phyloP scores from a whole-genome alignment of 2,329 filamentous ascomycete species.

The Didymella arachidicola region DNA sequence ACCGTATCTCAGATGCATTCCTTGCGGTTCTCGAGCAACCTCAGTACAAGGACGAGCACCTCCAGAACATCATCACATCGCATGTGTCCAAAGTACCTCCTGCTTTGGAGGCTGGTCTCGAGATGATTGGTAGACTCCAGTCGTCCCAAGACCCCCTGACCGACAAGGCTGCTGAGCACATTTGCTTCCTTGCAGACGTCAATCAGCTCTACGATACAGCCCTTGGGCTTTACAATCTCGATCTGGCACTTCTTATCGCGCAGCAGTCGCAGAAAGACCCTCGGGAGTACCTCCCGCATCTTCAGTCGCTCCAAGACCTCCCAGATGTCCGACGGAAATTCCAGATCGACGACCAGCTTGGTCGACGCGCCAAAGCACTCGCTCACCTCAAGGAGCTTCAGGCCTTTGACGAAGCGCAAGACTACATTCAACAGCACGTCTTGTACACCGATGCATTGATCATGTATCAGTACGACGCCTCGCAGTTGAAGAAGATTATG shows the following conservation, averaged over 20 bases:
- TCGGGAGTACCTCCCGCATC: conserved; percentile 91
- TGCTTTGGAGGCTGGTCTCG: conserved; percentile 84
- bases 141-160: conserved; percentile 64
- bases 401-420: conserved; percentile 77
- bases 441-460: conserved; percentile 81
- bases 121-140: conserved; percentile 76
- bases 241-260: conserved; percentile 86
- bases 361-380: conserved; percentile 78
- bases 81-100: conserved; percentile 94
- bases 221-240: conserved; percentile 88
- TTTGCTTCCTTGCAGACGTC: conserved; percentile 95
- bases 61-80: conserved; percentile 93
- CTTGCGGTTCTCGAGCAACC: conserved; percentile 68
- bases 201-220: conserved; percentile 91
- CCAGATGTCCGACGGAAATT: conserved; percentile 75
- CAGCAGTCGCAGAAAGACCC: conserved; percentile 97
- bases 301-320: conserved; percentile 83
- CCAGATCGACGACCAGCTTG: conserved; percentile 87
- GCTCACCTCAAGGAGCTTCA: conserved; percentile 75
- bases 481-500: conserved; percentile 72
- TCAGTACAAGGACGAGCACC: conserved; percentile 63
- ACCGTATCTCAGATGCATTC: conserved; percentile 86
- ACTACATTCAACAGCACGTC: conserved; percentile 78
- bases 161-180: conserved; percentile 92
- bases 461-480: conserved; percentile 82